A percentile compares a stretch with the other conserved stretches of the same genome.
These are phyloP conservation scores for Pulveroboletus sp. DNA, from an alignment of 768 basidiomycete genomes.

Conservation along the genomic window DNA sequence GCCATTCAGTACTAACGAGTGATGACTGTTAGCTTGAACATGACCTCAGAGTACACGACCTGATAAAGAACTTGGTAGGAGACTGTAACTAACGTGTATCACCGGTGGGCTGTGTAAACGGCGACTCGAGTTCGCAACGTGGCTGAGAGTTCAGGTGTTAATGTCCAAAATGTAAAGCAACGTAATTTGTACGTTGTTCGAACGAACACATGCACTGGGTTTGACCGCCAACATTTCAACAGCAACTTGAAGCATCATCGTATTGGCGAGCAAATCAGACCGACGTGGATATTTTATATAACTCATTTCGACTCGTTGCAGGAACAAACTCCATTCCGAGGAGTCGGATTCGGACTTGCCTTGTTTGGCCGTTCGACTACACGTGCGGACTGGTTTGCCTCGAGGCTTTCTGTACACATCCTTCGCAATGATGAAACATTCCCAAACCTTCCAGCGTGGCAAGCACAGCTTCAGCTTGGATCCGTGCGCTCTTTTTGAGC, in stretches of 20 bases:
- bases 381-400: conserved; percentile 17
- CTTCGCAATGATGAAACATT: conserved; percentile 14
- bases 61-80: conserved; percentile 39
- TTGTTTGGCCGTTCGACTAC: neutral
- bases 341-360: conserved; percentile 7
- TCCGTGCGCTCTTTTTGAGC: conserved; percentile 23
- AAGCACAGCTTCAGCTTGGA: conserved; percentile 19
- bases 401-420: conserved; percentile 20
- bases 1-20: neutral
- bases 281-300: no score
- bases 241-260: no score
- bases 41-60: conserved; percentile 48
- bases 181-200: no score
- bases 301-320: no score
- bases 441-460: conserved; percentile 15
- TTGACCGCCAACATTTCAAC: no score
- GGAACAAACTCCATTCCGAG: no score
- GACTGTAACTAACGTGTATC: conserved; percentile 8
- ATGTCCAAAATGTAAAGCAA: no score
- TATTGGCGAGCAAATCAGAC: no score
- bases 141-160: no score
- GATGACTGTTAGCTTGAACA: conserved; percentile 47
- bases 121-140: no score
- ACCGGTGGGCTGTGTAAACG: no score
- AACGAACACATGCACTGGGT: no score